Percentiles rank a stretch among this genome's conserved stretches.
Evolutionary conservation across 768 basidiomycete species (phyloP).

Genomic region (Pulveroboletus ravenelii): DNA sequence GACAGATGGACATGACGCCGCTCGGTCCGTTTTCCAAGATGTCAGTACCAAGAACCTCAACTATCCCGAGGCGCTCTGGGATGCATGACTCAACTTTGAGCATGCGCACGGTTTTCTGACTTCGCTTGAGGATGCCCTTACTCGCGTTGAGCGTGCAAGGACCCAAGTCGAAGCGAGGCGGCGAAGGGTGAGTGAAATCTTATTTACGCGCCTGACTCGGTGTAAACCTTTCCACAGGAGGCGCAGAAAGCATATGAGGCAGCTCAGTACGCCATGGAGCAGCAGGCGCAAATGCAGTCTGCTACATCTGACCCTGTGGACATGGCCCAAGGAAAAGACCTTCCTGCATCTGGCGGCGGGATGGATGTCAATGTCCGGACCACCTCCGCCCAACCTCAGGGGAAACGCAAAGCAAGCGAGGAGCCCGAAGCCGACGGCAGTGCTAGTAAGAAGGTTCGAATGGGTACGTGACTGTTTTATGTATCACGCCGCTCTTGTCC

Average conservation of each 20-base stretch:
- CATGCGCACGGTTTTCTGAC: constrained; percentile 71
- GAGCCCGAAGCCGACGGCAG: constrained; percentile 30
- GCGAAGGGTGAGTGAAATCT: constrained; percentile 46
- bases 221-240: constrained; percentile 39
- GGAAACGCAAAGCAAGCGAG: constrained; percentile 66
- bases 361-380: constrained; percentile 41
- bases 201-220: neutral
- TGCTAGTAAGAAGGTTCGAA: constrained; percentile 59
- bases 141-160: constrained; percentile 62
- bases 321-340: neutral
- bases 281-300: constrained; percentile 34
- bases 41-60: constrained; percentile 73
- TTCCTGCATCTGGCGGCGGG: too few relatives aligned
- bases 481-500: neutral
- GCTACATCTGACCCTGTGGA: constrained; percentile 22
- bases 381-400: constrained; percentile 37
- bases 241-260: constrained; percentile 56
- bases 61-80: constrained; percentile 94
- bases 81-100: constrained; percentile 87
- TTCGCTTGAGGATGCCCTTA: constrained; percentile 57
- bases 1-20: constrained; percentile 49
- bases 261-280: constrained; percentile 41
- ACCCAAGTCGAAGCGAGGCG: constrained; percentile 57
- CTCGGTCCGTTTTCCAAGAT: constrained; percentile 63
- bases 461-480: constrained; percentile 41